Percentiles rank a stretch among this genome's conserved stretches.
Evolutionary conservation across 2,329 filamentous ascomycete genomes (phyloP).

Genomic region (Cordyceps pruinosa): DNA sequence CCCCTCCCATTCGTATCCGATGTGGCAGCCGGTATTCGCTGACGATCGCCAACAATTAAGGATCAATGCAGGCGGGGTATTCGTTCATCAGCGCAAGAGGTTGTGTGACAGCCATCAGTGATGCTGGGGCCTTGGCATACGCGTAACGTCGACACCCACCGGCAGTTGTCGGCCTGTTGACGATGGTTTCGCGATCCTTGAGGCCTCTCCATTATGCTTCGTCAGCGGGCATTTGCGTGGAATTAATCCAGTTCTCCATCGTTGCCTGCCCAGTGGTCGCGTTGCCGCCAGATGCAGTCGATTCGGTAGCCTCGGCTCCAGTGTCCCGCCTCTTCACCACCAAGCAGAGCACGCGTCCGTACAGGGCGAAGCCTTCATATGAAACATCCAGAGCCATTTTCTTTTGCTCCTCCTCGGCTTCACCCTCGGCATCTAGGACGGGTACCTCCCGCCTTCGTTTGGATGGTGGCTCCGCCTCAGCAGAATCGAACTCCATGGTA

Average conservation of each 20-base stretch:
- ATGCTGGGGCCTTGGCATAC: neutral
- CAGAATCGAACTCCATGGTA: conserved; percentile 31
- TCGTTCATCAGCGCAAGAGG: neutral
- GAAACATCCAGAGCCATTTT: conserved; percentile 78
- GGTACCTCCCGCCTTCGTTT: conserved; percentile 38
- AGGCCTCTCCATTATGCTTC: neutral
- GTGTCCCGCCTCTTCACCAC: conserved; percentile 76
- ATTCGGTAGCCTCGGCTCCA: conserved; percentile 37
- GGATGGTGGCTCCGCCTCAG: conserved; percentile 34
- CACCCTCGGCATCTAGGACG: conserved; percentile 23
- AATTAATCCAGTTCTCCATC: conserved; percentile 81
- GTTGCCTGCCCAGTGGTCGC: conserved; percentile 24
- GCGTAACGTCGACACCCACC: neutral
- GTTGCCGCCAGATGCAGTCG: conserved; percentile 22
- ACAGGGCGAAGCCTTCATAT: conserved; percentile 95
- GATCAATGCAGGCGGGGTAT: neutral
- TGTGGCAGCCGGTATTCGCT: neutral
- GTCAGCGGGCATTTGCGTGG: conserved; percentile 58
- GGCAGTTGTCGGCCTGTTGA: conserved; percentile 13
- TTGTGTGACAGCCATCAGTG: conserved; percentile 12
- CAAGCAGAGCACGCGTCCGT: conserved; percentile 84
- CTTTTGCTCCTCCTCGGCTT: conserved; percentile 68
- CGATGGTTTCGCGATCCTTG: conserved; percentile 15
- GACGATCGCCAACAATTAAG: neutral
- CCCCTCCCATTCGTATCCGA: neutral